These are phyloP conservation scores for Phytophthora constricta DNA, from an alignment of 352 stramenopile species.

Conservation along the genomic window DNA sequence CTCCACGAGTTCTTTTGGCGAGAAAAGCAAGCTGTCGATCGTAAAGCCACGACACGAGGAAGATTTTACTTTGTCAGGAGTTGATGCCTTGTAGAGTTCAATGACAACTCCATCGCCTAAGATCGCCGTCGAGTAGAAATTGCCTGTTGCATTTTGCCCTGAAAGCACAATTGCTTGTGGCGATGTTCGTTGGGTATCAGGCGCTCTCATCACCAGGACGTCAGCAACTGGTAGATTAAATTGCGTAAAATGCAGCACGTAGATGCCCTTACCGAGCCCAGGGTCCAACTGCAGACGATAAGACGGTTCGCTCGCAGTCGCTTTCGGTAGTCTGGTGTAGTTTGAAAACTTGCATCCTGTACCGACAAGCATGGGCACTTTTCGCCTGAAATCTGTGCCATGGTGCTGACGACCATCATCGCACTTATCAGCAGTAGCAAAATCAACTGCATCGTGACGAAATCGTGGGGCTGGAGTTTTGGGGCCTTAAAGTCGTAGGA, in stretches of 20 bases:
- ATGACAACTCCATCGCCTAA: slow-evolving; percentile 51
- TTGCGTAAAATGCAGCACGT: slow-evolving; percentile 63
- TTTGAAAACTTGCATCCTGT: slow-evolving; percentile 63
- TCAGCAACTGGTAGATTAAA: slow-evolving; percentile 64
- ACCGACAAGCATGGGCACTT: slow-evolving; percentile 44
- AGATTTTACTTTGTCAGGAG: slow-evolving; percentile 9
- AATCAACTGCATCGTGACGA: slow-evolving; percentile 23
- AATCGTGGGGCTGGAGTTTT: slow-evolving; percentile 7
- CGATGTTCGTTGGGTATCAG: slow-evolving; percentile 23
- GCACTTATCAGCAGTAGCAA: slow-evolving; percentile 17
- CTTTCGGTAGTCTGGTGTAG: slow-evolving; percentile 44
- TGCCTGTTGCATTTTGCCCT: slow-evolving; percentile 56
- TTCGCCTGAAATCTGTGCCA: slow-evolving; percentile 24
- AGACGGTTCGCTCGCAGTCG: slow-evolving; percentile 24
- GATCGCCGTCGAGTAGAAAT: slow-evolving; percentile 61
- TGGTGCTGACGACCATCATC: slow-evolving; percentile 2
- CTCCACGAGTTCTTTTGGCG: slow-evolving; percentile 38
- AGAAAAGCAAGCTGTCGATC: slow-evolving; percentile 57
- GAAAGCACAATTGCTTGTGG: slow-evolving; percentile 30
- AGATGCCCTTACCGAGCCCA: slow-evolving; percentile 58
- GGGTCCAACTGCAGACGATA: slow-evolving; percentile 56
- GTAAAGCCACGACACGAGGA: slow-evolving; percentile 56
- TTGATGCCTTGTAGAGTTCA: slow-evolving; percentile 43
- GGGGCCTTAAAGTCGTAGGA: slow-evolving; percentile 1
- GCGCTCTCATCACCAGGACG: slow-evolving; percentile 46